These are phyloP conservation scores for Pestalotiopsis fici DNA, from an alignment of 2,329 filamentous ascomycete species.

Conservation along the genomic window DNA sequence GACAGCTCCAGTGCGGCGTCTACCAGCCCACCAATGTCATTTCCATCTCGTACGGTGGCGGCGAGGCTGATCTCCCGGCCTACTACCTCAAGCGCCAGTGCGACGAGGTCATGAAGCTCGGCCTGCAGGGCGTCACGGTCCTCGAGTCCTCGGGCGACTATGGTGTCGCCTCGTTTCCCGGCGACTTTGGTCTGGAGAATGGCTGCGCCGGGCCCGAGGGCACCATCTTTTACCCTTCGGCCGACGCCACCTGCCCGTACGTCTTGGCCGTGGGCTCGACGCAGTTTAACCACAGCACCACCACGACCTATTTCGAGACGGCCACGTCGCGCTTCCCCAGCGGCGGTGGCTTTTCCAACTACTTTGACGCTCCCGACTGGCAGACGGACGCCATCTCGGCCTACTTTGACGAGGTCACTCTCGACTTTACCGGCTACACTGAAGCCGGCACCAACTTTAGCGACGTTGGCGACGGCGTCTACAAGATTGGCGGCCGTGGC, in stretches of 20 bases:
- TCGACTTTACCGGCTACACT: slow-evolving; percentile 20
- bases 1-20: slow-evolving; percentile 34
- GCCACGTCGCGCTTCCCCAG: slow-evolving; percentile 28
- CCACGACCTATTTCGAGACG: slow-evolving; percentile 20
- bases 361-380: slow-evolving; percentile 40
- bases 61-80: slow-evolving; percentile 49
- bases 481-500: slow-evolving; percentile 36
- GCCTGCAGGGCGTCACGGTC: slow-evolving; percentile 44
- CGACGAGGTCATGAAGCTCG: slow-evolving; percentile 50
- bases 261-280: slow-evolving; percentile 44
- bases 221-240: slow-evolving; percentile 42
- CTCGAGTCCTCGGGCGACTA: slow-evolving; percentile 42
- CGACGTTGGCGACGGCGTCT: slow-evolving; percentile 18
- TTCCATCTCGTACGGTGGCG: slow-evolving; percentile 53
- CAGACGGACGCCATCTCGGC: slow-evolving; percentile 37
- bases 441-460: slow-evolving; percentile 15
- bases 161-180: slow-evolving; percentile 29
- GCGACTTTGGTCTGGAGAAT: slow-evolving; percentile 11
- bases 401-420: slow-evolving; percentile 34
- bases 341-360: slow-evolving; percentile 44
- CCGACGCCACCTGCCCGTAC: slow-evolving; percentile 49
- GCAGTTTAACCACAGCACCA: slow-evolving; percentile 19
- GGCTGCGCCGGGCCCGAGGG: slow-evolving; percentile 32
- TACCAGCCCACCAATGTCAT: slow-evolving; percentile 56
- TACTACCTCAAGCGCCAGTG: slow-evolving; percentile 51